Evolutionary conservation across 805 yeast species (phyloP), one percentile per base, ranked within the genome.

Genomic region (Groenewaldozyma salmanticensis): DNA sequence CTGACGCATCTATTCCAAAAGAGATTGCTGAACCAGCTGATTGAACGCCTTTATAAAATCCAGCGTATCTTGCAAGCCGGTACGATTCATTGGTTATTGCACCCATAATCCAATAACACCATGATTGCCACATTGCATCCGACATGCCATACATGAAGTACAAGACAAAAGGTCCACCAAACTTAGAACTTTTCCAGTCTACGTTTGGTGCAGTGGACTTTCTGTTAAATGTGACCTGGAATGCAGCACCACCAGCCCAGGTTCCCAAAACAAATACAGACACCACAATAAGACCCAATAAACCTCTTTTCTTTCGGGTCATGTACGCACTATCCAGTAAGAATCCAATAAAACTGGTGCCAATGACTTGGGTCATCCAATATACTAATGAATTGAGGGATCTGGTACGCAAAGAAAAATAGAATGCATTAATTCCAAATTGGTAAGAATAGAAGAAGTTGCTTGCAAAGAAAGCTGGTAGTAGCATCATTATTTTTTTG

Each of bases 401-500:
- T 48, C 81, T 66, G 11, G 81, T 71, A 54, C 79, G 63, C 38
- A 74, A 56, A 48, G 67, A 70, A 57, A 75, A 75, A 42, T 72
- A 64, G 27, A 66, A 69, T 32, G 72, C 73, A 52, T 72, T 73
- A 57, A 70, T 61, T 50, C 71, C 70, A 49, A 70, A 72, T 56
- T 73, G 77, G 54, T 74, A 74, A 27, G 79, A 71, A 61, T 72
- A 72, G 57, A 72, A 74, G 71, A 75, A 72, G 61, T 74, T 74
- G 24, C 77, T 70, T 13, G 75, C 67, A 47, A 71, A 70, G 50
- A 72, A 73, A 70, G 72, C 68, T 37, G 79, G 79, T 64, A 72
- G 67, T 52, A 72, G 49, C 43, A 65, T 53, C 46, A 71, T 66
- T 52, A 56, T 61, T 38, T 70, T 71, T 51, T 67, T 70, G 20